A percentile compares a stretch with the other conserved stretches of the same genome.
Evolutionary conservation across 2,329 filamentous ascomycete species (phyloP).

Genomic region (Aspergillus niger): DNA sequence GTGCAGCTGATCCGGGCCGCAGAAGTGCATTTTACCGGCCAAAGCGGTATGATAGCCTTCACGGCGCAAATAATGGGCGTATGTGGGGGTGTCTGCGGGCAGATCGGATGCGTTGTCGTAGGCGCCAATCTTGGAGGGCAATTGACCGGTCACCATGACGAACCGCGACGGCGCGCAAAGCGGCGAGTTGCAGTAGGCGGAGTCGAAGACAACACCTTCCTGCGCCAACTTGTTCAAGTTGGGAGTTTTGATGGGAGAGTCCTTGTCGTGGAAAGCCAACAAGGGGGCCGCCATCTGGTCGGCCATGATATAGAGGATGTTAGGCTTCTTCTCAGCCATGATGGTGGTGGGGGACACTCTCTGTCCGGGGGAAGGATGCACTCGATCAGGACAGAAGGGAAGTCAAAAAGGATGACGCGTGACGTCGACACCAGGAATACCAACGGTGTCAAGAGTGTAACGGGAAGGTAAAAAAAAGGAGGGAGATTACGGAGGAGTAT

Average conservation of each 20-base stretch:
- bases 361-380: neutral
- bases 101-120: slow-evolving; percentile 91
- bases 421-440: no score
- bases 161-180: slow-evolving; percentile 91
- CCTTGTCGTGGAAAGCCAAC: slow-evolving; percentile 86
- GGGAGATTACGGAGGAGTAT: neutral
- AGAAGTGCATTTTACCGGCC: slow-evolving; percentile 97
- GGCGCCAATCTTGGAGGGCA: slow-evolving; percentile 87
- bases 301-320: slow-evolving; percentile 93
- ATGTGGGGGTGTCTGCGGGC: slow-evolving; percentile 81
- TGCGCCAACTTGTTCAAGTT: slow-evolving; percentile 82
- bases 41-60: slow-evolving; percentile 87
- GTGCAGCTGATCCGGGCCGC: slow-evolving; percentile 84
- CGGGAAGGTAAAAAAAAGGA: neutral
- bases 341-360: slow-evolving; percentile 7
- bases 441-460: neutral
- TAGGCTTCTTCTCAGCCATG: slow-evolving; percentile 59
- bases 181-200: slow-evolving; percentile 90
- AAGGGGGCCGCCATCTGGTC: slow-evolving; percentile 90
- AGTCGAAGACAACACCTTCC: slow-evolving; percentile 85
- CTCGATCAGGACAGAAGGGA: neutral
- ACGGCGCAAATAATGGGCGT: slow-evolving; percentile 84
- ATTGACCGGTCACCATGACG: slow-evolving; percentile 88
- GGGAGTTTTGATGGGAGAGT: slow-evolving; percentile 88
- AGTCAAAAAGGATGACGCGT: no score